Conservation (phyloP, 2,329 filamentous ascomycete species). For the Cordyceps fumosorosea region DNA sequence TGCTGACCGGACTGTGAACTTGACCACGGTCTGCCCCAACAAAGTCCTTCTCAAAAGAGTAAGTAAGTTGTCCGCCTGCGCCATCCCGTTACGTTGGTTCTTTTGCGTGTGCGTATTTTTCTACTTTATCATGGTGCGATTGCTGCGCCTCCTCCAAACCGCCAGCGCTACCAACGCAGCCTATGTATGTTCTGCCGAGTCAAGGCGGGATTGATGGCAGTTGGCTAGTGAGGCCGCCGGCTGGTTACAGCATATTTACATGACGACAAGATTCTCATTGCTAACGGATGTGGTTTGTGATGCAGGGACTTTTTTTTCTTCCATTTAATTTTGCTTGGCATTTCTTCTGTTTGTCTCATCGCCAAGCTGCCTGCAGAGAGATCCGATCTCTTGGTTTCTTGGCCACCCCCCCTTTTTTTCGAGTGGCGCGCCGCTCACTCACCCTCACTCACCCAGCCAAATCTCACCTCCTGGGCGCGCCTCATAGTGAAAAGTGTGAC, state of each 20-base stretch:
- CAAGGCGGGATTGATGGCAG: background rate
- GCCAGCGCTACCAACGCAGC: background rate
- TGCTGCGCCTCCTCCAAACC: slow-evolving; percentile 5
- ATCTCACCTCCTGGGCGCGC: background rate
- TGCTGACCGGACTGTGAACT: background rate
- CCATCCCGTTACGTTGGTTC: background rate
- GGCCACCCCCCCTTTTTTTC: background rate
- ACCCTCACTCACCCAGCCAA: background rate
- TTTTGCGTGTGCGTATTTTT: background rate
- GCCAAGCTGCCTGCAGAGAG: background rate
- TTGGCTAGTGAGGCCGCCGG: background rate
- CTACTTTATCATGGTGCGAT: background rate
- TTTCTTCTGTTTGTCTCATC: background rate
- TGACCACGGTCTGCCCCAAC: background rate
- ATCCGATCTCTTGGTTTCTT: slow-evolving; percentile 9
- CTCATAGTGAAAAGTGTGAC: background rate
- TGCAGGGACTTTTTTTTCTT: background rate
- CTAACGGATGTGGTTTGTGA: background rate
- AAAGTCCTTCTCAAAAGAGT: background rate
- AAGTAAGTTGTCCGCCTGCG: slow-evolving; percentile 1
- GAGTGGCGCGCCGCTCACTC: background rate
- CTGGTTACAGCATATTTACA: background rate
- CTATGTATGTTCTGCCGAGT: background rate
- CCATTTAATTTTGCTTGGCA: background rate
- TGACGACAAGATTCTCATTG: background rate